Conservation (phyloP, 1,284 basidiomycete genomes). For the Gomphus bonarii region DNA sequence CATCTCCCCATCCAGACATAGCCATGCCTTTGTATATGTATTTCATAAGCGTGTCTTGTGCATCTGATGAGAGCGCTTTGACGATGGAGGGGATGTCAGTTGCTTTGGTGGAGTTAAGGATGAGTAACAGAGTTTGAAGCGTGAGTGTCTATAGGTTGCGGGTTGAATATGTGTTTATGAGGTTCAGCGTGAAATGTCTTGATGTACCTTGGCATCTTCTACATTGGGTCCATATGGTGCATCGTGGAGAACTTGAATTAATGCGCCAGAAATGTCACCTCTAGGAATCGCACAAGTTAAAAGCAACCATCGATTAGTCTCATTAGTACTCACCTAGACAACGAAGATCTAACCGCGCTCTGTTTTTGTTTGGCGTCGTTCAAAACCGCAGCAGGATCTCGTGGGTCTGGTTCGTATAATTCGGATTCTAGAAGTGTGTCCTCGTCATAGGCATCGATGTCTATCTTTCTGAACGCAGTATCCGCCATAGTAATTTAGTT, state of each 20-base stretch:
- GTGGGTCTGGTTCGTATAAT: conserved; percentile 80
- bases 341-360: conserved; percentile 56
- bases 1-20: conserved; percentile 72
- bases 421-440: conserved; percentile 80
- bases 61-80: conserved; percentile 63
- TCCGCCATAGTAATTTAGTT: conserved; percentile 41
- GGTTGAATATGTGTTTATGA: background rate
- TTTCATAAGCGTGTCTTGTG: conserved; percentile 95
- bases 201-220: conserved; percentile 79
- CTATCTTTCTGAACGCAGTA: conserved; percentile 81
- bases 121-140: conserved; percentile 78
- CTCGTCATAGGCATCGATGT: conserved; percentile 91
- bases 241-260: conserved; percentile 60
- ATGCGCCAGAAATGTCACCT: conserved; percentile 57
- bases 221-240: conserved; percentile 79
- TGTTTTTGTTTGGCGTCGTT: conserved; percentile 71
- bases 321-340: conserved; percentile 54
- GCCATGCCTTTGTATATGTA: conserved; percentile 97
- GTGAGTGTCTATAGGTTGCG: conserved; percentile 51
- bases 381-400: conserved; percentile 65
- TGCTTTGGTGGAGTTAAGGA: conserved; percentile 91
- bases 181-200: background rate
- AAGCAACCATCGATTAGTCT: background rate
- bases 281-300: background rate
- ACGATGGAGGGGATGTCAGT: conserved; percentile 78